These are phyloP conservation scores for Rhododendron williamsianum DNA, from an alignment of 148 eudicot species.

Conservation along the genomic window DNA sequence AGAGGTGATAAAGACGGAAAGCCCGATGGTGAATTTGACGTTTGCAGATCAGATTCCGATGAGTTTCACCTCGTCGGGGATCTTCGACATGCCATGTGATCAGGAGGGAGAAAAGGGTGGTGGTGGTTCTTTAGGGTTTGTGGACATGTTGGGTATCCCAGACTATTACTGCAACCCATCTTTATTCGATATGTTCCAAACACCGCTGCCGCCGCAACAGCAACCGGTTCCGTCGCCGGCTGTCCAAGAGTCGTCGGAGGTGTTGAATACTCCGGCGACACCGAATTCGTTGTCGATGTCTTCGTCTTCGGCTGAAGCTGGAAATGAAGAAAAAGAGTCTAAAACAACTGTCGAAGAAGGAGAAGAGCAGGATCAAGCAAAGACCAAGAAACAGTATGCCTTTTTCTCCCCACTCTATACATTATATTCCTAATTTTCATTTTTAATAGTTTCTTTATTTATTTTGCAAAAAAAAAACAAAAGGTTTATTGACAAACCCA, in stretches of 20 bases:
- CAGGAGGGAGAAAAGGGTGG: conserved; percentile 12
- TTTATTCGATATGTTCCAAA: conserved; percentile 33
- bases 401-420: background rate
- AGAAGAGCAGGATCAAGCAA: conserved; percentile 34
- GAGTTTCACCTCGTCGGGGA: conserved; percentile 11
- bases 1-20: conserved; percentile 1
- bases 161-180: conserved; percentile 26
- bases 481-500: background rate
- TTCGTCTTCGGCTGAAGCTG: conserved; percentile 52
- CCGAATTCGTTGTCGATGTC: conserved; percentile 62
- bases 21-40: conserved; percentile 15
- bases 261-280: conserved; percentile 49
- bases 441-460: background rate
- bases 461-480: background rate
- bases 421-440: background rate
- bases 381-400: conserved; percentile 52
- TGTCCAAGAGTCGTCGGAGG: conserved; percentile 38
- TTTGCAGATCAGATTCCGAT: conserved; percentile 26
- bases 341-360: conserved; percentile 14
- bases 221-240: conserved; percentile 3
- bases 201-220: background rate
- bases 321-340: conserved; percentile 15
- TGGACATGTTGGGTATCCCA: conserved; percentile 34
- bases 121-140: conserved; percentile 17
- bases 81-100: conserved; percentile 23